These are phyloP conservation scores for Mycena leptocephala DNA, from an alignment of 768 basidiomycete genomes.

Conservation along the genomic window DNA sequence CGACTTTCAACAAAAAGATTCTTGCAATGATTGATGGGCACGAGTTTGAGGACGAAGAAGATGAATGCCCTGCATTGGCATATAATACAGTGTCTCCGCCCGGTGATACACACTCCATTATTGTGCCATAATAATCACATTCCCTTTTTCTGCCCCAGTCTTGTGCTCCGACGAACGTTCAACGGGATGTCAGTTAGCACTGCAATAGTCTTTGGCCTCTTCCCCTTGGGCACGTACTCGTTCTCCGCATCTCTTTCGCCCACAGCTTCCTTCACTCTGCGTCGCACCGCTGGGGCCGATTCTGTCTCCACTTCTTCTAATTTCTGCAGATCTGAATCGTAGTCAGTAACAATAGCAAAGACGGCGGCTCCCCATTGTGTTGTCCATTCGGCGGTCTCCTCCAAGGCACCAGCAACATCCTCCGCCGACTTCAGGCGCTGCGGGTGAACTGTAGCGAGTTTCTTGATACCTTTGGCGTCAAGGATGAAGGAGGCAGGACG, in stretches of 20 bases:
- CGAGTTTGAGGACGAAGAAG: conserved; percentile 34
- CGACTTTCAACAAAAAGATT: too few relatives aligned
- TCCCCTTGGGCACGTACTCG: background rate
- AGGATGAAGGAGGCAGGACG: conserved; percentile 41
- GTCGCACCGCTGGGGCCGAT: too few relatives aligned
- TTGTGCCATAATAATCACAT: background rate
- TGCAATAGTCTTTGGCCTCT: background rate
- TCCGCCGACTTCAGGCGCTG: conserved; percentile 3
- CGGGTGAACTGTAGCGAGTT: conserved; percentile 27
- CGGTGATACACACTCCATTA: background rate
- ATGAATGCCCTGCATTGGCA: conserved; percentile 36
- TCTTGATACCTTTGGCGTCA: background rate
- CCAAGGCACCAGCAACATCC: conserved; percentile 22
- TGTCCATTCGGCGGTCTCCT: conserved; percentile 43
- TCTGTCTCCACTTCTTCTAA: too few relatives aligned
- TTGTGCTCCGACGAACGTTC: background rate
- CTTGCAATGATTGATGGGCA: too few relatives aligned
- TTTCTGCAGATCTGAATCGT: too few relatives aligned
- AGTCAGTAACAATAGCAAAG: background rate
- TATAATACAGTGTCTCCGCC: background rate
- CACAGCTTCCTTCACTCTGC: too few relatives aligned
- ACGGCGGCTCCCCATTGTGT: conserved; percentile 35
- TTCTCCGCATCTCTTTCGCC: background rate
- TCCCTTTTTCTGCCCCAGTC: background rate
- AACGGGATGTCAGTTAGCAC: background rate